Percentiles rank a stretch among this genome's conserved stretches.
phyloP scores from a whole-genome alignment of 345 rosid species.

The Pugionium dolabratum region DNA sequence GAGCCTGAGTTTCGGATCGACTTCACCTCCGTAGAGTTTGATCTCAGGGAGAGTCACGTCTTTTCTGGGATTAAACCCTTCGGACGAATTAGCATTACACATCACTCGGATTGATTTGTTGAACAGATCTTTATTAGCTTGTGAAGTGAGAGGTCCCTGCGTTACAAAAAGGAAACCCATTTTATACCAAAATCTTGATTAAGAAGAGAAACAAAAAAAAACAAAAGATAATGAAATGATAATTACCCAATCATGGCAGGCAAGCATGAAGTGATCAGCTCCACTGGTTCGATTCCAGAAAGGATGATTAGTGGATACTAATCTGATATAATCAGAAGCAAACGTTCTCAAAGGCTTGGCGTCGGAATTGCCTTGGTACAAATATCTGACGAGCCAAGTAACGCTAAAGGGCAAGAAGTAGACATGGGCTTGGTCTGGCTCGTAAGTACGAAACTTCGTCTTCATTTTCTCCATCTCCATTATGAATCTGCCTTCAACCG shows the following conservation, averaged over 20 bases:
- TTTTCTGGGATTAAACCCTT: conserved; percentile 75
- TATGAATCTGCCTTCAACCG: conserved; percentile 88
- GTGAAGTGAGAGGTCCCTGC: conserved; percentile 79
- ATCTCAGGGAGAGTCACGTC: conserved; percentile 86
- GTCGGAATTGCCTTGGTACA: conserved; percentile 48
- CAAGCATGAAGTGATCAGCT: conserved; percentile 90
- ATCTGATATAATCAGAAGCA: conserved; percentile 65
- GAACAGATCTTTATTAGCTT: conserved; percentile 50
- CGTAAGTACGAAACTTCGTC: conserved; percentile 53
- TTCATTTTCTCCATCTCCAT: conserved; percentile 64
- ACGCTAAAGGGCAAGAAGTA: conserved; percentile 90
- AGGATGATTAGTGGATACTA: conserved; percentile 64
- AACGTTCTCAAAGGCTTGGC: conserved; percentile 52
- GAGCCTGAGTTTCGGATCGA: conserved; percentile 49
- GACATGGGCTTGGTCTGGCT: conserved; percentile 61
- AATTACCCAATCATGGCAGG: conserved; percentile 86
- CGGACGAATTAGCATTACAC: conserved; percentile 93
- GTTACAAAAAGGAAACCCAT: not conserved
- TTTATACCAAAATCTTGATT: not conserved
- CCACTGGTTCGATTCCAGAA: conserved; percentile 78
- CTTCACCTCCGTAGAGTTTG: conserved; percentile 52
- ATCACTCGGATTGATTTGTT: conserved; percentile 73
- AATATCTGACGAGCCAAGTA: conserved; percentile 68
- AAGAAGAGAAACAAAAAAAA: not conserved
- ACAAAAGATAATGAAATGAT: not conserved